These are phyloP conservation scores for Penicillium subrubescens DNA, from an alignment of 495 filamentous ascomycete genomes.

Conservation along the genomic window DNA sequence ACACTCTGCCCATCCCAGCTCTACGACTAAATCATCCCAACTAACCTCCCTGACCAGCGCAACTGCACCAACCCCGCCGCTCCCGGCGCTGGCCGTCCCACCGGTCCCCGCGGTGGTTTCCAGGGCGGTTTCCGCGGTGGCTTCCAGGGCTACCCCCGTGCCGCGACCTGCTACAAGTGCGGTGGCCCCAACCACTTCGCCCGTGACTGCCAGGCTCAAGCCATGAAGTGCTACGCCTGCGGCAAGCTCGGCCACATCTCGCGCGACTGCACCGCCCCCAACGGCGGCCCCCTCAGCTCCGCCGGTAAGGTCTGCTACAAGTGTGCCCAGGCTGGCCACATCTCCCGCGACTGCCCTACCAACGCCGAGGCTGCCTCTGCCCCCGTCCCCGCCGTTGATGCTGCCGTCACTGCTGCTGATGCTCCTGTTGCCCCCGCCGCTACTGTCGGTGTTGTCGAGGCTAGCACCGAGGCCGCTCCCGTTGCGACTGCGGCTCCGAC, in stretches of 20 bases:
- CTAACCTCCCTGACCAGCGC: conserved; percentile 53
- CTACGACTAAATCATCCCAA: background rate
- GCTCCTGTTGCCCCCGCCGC: conserved; percentile 33
- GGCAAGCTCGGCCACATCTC: conserved; percentile 99
- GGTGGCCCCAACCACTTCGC: conserved; percentile 99
- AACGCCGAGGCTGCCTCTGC: conserved; percentile 53
- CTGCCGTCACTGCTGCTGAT: conserved; percentile 42
- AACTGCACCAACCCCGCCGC: conserved; percentile 75
- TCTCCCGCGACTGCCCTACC: conserved; percentile 85
- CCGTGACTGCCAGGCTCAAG: conserved; percentile 97
- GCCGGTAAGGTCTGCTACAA: conserved; percentile 99
- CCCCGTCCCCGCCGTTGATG: conserved; percentile 35
- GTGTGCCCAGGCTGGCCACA: conserved; percentile 93
- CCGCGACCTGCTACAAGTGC: conserved; percentile 98
- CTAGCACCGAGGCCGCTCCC: conserved; percentile 39
- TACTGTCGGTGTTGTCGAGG: conserved; percentile 47
- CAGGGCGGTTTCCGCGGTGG: conserved; percentile 70
- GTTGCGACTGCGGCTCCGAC: conserved; percentile 51
- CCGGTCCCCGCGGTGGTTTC: conserved; percentile 70
- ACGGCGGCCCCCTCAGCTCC: conserved; percentile 92
- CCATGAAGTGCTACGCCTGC: conserved; percentile 99
- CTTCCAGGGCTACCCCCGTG: conserved; percentile 66
- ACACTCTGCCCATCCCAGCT: background rate
- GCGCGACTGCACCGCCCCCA: conserved; percentile 95
- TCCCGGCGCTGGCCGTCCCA: conserved; percentile 60